phyloP scores from a whole-genome alignment of 192 early-diverging fungal species.

The Entomortierella chlamydospora region DNA sequence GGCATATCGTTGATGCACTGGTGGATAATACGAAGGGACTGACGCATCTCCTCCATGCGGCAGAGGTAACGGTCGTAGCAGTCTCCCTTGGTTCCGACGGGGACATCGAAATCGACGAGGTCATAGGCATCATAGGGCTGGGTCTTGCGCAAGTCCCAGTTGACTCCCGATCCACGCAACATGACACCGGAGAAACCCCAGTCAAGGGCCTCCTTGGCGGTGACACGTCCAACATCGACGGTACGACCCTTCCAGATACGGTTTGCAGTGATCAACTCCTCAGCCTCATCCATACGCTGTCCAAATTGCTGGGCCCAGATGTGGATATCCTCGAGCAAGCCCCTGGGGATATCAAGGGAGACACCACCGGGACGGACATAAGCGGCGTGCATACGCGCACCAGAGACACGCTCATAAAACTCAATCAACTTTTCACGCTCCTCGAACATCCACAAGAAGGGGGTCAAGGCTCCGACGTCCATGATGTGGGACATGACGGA shows the following conservation, averaged over 20 bases:
- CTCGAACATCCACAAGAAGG: constrained; percentile 99
- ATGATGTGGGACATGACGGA: constrained; percentile 95
- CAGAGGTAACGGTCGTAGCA: constrained; percentile 96
- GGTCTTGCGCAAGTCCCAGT: constrained; percentile 95
- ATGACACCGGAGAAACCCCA: constrained; percentile 96
- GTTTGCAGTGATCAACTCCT: constrained; percentile 93
- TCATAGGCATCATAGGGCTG: constrained; percentile 97
- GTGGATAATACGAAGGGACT: constrained; percentile 92
- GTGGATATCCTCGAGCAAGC: constrained; percentile 95
- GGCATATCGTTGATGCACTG: constrained; percentile 99
- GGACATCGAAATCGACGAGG: constrained; percentile 96
- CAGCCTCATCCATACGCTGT: constrained; percentile 92
- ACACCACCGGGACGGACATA: constrained; percentile 98
- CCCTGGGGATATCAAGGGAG: constrained; percentile 90
- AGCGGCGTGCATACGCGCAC: constrained; percentile 97
- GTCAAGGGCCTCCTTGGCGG: constrained; percentile 89
- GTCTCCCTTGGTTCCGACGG: constrained; percentile 94
- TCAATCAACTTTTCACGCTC: constrained; percentile 99
- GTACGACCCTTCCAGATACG: constrained; percentile 96
- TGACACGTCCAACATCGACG: constrained; percentile 87
- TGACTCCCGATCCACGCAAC: constrained; percentile 92
- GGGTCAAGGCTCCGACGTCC: constrained; percentile 98
- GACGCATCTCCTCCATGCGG: constrained; percentile 99
- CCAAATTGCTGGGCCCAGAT: constrained; percentile 93
- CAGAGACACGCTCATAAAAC: constrained; percentile 98